Conservation (phyloP, 345 rosid species). For the Bruguiera sexangula region DNA sequence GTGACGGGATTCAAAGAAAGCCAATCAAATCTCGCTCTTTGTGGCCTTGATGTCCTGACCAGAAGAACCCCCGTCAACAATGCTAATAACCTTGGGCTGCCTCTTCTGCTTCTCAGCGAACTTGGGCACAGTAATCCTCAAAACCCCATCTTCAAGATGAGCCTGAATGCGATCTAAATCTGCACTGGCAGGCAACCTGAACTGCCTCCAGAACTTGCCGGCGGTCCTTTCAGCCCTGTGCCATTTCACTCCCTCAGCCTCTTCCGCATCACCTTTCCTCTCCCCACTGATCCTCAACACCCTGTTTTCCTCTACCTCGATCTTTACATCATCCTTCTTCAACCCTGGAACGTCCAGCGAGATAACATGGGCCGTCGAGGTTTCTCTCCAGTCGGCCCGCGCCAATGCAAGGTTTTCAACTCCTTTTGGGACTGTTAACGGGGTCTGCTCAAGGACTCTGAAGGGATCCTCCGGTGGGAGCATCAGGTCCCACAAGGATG, state of each 20-base stretch:
- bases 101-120: conserved; percentile 29
- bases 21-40: conserved; percentile 20
- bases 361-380: conserved; percentile 19
- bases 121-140: conserved; percentile 29
- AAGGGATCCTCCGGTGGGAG: conserved; percentile 41
- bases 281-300: conserved; percentile 38
- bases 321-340: conserved; percentile 40
- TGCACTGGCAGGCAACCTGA: conserved; percentile 33
- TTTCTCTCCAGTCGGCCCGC: conserved; percentile 43
- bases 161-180: conserved; percentile 35
- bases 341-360: conserved; percentile 35
- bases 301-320: conserved; percentile 37
- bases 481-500: conserved; percentile 29
- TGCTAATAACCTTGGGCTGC: conserved; percentile 39
- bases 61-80: conserved; percentile 21
- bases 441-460: conserved; percentile 38
- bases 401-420: conserved; percentile 26
- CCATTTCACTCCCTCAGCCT: conserved; percentile 35
- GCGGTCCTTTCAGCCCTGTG: conserved; percentile 35
- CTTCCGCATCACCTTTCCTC: conserved; percentile 26
- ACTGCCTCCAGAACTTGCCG: conserved; percentile 41
- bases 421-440: conserved; percentile 32
- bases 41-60: conserved; percentile 37
- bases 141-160: conserved; percentile 31
- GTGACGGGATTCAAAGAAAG: too few relatives aligned